phyloP scores from a whole-genome alignment of 257 asterid species.

The Solanum medicagineum region DNA sequence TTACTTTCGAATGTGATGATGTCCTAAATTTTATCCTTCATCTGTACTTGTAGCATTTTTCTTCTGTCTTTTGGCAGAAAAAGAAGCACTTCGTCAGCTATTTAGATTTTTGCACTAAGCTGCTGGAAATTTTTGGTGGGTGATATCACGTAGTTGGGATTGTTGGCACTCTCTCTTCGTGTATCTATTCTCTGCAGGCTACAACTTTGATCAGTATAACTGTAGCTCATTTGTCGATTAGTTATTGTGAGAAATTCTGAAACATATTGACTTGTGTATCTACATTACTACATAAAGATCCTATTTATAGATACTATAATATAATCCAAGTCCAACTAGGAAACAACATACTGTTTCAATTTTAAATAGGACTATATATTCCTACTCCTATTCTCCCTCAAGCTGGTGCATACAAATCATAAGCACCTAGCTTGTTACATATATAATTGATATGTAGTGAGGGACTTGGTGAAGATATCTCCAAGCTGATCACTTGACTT shows the following conservation, averaged over 20 bases:
- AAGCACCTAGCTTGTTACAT: no score
- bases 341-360: no score
- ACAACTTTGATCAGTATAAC: background rate
- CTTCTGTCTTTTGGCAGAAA: background rate
- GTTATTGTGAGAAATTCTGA: background rate
- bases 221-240: background rate
- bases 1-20: background rate
- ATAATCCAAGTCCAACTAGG: no score
- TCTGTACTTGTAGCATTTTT: background rate
- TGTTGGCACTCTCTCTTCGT: background rate
- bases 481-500: no score
- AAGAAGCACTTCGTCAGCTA: background rate
- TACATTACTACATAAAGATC: no score
- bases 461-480: no score
- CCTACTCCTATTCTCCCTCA: no score
- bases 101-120: background rate
- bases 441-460: no score
- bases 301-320: no score
- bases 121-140: background rate
- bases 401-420: no score
- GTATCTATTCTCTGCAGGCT: background rate
- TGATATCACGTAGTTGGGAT: background rate
- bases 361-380: no score
- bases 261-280: no score
- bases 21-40: background rate